A percentile compares a stretch with the other conserved stretches of the same genome.
Evolutionary conservation across 176 grass and related monocot genomes (phyloP).

Genomic region (Oryza glaberrima): DNA sequence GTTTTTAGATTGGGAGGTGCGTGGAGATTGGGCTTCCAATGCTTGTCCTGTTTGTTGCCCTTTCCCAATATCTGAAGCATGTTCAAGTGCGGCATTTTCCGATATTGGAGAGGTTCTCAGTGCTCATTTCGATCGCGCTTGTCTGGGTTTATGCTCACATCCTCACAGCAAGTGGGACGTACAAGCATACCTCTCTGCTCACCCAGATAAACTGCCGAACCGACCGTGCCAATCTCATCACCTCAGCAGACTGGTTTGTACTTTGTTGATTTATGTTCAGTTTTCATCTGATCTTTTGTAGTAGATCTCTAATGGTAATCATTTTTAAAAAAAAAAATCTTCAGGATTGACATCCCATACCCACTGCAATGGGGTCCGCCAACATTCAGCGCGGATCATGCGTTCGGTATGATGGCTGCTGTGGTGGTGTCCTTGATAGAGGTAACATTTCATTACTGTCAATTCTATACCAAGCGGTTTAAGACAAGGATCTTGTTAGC

Average conservation of each 20-base stretch:
- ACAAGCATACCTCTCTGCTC: constrained; percentile 52
- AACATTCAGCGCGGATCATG: constrained; percentile 71
- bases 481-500: not conserved
- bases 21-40: constrained; percentile 82
- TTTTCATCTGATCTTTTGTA: constrained; percentile 1
- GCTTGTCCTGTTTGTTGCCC: constrained; percentile 71
- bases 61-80: constrained; percentile 54
- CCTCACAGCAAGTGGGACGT: constrained; percentile 67
- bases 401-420: constrained; percentile 91
- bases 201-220: constrained; percentile 82
- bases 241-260: constrained; percentile 59
- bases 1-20: constrained; percentile 65
- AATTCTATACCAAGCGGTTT: not conserved
- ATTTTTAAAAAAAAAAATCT: not conserved
- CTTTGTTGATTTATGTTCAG: not conserved
- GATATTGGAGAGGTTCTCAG: constrained; percentile 78
- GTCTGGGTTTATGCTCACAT: constrained; percentile 80
- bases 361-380: constrained; percentile 87
- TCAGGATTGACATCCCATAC: constrained; percentile 70
- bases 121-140: constrained; percentile 67
- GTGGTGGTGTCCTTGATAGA: constrained; percentile 78
- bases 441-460: constrained; percentile 29
- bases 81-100: constrained; percentile 48
- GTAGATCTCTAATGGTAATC: not conserved
- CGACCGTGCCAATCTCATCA: constrained; percentile 74